Evolutionary conservation across 2,329 filamentous ascomycete genomes (phyloP), one percentile per base, ranked within the genome.

Genomic region (Pseudocercospora eumusae): DNA sequence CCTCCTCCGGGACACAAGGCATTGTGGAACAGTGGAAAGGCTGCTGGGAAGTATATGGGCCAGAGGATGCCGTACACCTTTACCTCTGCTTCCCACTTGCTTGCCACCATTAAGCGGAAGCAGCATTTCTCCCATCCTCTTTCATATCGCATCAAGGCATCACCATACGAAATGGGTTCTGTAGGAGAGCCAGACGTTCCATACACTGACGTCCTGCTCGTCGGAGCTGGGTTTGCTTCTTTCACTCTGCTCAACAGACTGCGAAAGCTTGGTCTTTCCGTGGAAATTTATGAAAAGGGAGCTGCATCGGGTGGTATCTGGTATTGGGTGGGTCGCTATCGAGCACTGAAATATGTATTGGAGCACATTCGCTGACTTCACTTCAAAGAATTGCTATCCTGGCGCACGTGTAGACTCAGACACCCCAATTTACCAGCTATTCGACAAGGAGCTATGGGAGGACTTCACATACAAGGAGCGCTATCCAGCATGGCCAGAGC

Each of bases 401-500:
- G 75, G 80, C 1, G 80, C 80, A 11, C 74, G 78, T 21, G 79
- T 81, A 8, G 80, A 82, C 62, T 76, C 74, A 1, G 75, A 78
- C 60, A 70, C 67, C 3, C 71, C 70, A 9, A 70, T 71, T 53
- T 73, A 73, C 57, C 66, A 72, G 60, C 66, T 71, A 4, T 71
- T 68, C 53, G 66, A 69, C 54, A 69, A 69, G 53, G 69, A 71
- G 62, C 64, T 70, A 2, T 72, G 66, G 63, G 67, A 84, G 69
- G 80, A 81, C 6, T 88, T 84, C 83, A 85, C 77, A 23, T 88
- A 84, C 64, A 68, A 64, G 50, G 67, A 71, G 56, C 62, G 67
- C 4, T 74, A 71, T 44, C 64, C 70, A 4, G 69, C 63, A 6
- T 70, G 62, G 78, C 59, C 59, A n/a, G 84, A 88, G 50, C 75